Base-by-base conservation (phyloP, 768 basidiomycete species). In the Rubroboletus satanas region DNA sequence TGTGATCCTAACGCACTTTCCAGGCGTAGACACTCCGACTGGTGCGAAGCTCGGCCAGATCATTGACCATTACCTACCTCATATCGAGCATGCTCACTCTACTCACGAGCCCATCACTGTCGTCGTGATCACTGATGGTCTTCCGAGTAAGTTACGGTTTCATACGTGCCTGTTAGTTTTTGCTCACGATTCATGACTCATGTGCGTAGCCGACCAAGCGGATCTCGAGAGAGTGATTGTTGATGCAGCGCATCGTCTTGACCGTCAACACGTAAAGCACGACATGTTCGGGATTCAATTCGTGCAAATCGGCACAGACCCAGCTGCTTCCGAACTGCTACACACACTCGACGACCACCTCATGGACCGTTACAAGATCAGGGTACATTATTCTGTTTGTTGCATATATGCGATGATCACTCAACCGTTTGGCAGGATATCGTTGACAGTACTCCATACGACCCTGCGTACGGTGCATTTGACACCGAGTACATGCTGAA, bases 281-380 rank as follows among this genome's bases (percentile, higher is more conserved):
- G 66, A 70, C 17, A 74, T 75, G 65, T 68, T 80, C 6, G 75
- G 78, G 10, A 67, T 80, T 29, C 75, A 77, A 41, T 77, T 81
- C 37, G 67, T 81, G 35, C 79, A 80, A 57, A 75, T 80, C 23
- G 79, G 79, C 0, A 66, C 70, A 3, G 71, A 71, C 49, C 54
- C 59, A 1, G 73, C 50, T 46, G 76, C 77, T 3, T 58, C 75
- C 2, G 73, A 73, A 42, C 67, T 76, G 14, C 55, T 79, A 33
- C 73, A 73, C 55, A 68, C 61, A 17, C 66, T 79, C 1, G 77
- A 78, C 46, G 73, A 77, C 54, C 71, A 73, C 14, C 66, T 78
- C 9, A 56, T 59, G 49, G 41, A 17, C 1, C 65, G 58, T 5
- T 71, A 71, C 63, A 67, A 64, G 49, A 71, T 72, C 54, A 64